A percentile compares a stretch with the other conserved stretches of the same genome.
phyloP scores from a whole-genome alignment of 345 rosid genomes.

The Gynandropsis gynandra region DNA sequence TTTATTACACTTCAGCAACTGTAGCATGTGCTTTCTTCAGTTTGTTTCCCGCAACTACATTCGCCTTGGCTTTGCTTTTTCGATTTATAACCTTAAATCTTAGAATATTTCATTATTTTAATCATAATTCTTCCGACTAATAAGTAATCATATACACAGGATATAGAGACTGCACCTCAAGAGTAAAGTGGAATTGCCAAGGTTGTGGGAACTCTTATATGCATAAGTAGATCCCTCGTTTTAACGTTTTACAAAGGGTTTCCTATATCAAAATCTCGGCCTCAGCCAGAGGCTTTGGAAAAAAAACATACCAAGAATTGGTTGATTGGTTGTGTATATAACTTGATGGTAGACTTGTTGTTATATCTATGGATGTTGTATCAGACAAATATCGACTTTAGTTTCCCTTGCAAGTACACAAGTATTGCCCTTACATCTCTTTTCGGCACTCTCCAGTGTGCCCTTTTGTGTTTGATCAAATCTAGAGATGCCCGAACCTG shows the following conservation, averaged over 20 bases:
- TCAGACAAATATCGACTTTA: conserved; percentile 33
- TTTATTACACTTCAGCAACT: conserved; percentile 46
- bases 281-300: not conserved
- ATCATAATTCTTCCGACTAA: too few species aligned
- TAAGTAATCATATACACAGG: conserved; percentile 9
- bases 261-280: conserved; percentile 12
- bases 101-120: not conserved
- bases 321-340: conserved; percentile 28
- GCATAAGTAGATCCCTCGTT: conserved; percentile 34
- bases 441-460: conserved; percentile 39
- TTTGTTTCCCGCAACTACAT: conserved; percentile 44
- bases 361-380: conserved; percentile 39
- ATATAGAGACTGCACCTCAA: conserved; percentile 30
- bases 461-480: conserved; percentile 22
- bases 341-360: conserved; percentile 17
- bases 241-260: conserved; percentile 36
- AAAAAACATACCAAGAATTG: conserved; percentile 22
- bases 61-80: conserved; percentile 42
- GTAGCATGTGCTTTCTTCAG: conserved; percentile 43
- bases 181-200: conserved; percentile 25
- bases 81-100: conserved; percentile 13
- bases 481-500: conserved; percentile 24
- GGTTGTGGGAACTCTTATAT: conserved; percentile 31
- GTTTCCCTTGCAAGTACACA: conserved; percentile 36
- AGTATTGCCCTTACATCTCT: conserved; percentile 37